phyloP scores from a whole-genome alignment of 2,329 filamentous ascomycete genomes.

The Scolecobasidium constrictum region DNA sequence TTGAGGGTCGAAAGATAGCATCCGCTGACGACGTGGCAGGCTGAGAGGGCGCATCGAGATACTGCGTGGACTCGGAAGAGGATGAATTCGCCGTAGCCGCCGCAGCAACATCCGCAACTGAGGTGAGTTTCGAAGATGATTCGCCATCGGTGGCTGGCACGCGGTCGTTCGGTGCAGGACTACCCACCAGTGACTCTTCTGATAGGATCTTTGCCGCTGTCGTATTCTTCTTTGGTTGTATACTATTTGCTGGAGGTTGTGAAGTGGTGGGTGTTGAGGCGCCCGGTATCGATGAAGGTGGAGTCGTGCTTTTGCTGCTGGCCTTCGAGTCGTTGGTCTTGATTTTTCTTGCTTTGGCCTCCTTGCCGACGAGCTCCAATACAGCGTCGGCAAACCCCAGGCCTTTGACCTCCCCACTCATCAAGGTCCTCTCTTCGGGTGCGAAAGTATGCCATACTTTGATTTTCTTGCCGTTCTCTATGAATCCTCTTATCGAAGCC shows the following conservation, averaged over 20 bases:
- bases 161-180: neutral
- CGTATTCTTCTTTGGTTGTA: slow-evolving; percentile 1
- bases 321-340: neutral
- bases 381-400: slow-evolving; percentile 34
- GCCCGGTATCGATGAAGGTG: no score
- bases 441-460: slow-evolving; percentile 72
- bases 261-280: no score
- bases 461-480: slow-evolving; percentile 82
- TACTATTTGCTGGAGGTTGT: no score
- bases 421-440: slow-evolving; percentile 56
- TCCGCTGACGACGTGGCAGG: slow-evolving; percentile 33
- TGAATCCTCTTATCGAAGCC: slow-evolving; percentile 72
- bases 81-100: neutral
- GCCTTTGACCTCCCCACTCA: slow-evolving; percentile 42
- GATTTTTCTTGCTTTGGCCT: neutral
- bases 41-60: neutral
- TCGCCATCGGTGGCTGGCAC: neutral
- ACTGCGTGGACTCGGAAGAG: neutral
- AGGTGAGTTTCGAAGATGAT: no score
- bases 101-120: neutral
- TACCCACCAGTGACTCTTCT: neutral
- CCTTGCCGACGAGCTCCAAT: slow-evolving; percentile 30
- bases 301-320: neutral
- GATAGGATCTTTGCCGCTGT: neutral
- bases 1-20: slow-evolving; percentile 65